A percentile compares a stretch with the other conserved stretches of the same genome.
Conservation (phyloP, 352 stramenopile genomes). For the Globisporangium cystogenes region DNA sequence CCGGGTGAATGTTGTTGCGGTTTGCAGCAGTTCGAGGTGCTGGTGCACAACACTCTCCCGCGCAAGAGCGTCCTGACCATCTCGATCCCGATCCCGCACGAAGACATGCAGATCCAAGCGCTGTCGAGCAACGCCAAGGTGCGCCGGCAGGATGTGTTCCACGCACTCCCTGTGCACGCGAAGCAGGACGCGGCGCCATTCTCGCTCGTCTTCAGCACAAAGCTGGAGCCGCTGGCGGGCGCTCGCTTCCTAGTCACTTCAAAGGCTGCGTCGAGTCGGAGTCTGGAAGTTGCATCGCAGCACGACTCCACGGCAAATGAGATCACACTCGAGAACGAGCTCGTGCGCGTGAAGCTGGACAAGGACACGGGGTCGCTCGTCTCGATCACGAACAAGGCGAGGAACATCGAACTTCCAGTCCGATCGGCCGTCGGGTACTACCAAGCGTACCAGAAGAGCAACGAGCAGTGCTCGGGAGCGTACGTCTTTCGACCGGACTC, state of each 20-base stretch:
- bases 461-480: constrained; percentile 88
- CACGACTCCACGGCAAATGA: constrained; percentile 9
- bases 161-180: constrained; percentile 44
- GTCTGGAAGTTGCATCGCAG: not conserved
- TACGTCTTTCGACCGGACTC: constrained; percentile 95
- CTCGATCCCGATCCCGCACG: constrained; percentile 46
- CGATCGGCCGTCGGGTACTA: constrained; percentile 57
- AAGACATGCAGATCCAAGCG: constrained; percentile 29
- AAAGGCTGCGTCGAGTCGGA: constrained; percentile 3
- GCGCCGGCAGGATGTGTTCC: constrained; percentile 38
- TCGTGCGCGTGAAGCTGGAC: constrained; percentile 48
- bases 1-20: too few species aligned
- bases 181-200: constrained; percentile 46
- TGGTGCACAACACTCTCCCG: constrained; percentile 67
- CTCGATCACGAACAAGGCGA: constrained; percentile 68
- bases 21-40: constrained; percentile 47
- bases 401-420: constrained; percentile 51
- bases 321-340: constrained; percentile 56
- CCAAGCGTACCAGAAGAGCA: constrained; percentile 38
- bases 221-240: constrained; percentile 47
- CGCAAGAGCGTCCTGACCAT: constrained; percentile 54
- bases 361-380: constrained; percentile 43
- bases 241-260: constrained; percentile 51
- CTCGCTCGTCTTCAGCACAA: constrained; percentile 57
- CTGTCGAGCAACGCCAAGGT: constrained; percentile 31